phyloP scores from a whole-genome alignment of 306 rosid genomes.

The Prunus persica region DNA sequence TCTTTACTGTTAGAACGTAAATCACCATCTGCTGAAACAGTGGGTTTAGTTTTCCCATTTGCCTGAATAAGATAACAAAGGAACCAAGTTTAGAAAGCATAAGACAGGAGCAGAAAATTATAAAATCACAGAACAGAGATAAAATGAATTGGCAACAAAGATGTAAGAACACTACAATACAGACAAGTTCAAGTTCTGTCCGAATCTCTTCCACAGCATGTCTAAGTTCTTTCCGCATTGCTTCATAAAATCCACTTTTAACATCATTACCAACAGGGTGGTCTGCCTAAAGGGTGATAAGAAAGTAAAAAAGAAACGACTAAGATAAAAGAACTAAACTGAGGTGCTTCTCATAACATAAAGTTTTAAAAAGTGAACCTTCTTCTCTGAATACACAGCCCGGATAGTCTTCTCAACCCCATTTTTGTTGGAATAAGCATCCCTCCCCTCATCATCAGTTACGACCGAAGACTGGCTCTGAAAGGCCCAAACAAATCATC shows the following conservation, averaged over 20 bases:
- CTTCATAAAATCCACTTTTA: slow-evolving; percentile 53
- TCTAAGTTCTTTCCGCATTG: slow-evolving; percentile 60
- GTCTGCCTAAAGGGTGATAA: slow-evolving; percentile 47
- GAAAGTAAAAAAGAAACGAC: slow-evolving; percentile 17
- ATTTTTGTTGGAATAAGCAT: slow-evolving; percentile 39
- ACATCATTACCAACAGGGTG: slow-evolving; percentile 36
- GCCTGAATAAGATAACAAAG: slow-evolving; percentile 43
- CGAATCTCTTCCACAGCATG: slow-evolving; percentile 50
- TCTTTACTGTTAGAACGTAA: slow-evolving; percentile 44
- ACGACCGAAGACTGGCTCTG: slow-evolving; percentile 93
- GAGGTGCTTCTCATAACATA: slow-evolving; percentile 16
- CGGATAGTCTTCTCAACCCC: slow-evolving; percentile 51
- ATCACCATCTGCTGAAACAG: slow-evolving; percentile 38
- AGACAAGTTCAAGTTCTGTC: slow-evolving; percentile 63
- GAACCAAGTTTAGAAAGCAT: slow-evolving; percentile 14
- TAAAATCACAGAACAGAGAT: slow-evolving; percentile 8
- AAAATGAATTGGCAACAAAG: slow-evolving; percentile 9
- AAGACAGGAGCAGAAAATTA: slow-evolving; percentile 1
- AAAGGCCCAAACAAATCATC: slow-evolving; percentile 28
- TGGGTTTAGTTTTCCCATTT: slow-evolving; percentile 48
- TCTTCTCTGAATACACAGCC: slow-evolving; percentile 53
- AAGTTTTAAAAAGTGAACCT: slow-evolving; percentile 42
- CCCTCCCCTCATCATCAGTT: slow-evolving; percentile 83
- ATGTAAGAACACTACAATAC: slow-evolving; percentile 28
- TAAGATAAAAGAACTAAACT: slow-evolving; percentile 11